phyloP scores from a whole-genome alignment of 768 basidiomycete species.

The Rossbeevera mucosa region DNA sequence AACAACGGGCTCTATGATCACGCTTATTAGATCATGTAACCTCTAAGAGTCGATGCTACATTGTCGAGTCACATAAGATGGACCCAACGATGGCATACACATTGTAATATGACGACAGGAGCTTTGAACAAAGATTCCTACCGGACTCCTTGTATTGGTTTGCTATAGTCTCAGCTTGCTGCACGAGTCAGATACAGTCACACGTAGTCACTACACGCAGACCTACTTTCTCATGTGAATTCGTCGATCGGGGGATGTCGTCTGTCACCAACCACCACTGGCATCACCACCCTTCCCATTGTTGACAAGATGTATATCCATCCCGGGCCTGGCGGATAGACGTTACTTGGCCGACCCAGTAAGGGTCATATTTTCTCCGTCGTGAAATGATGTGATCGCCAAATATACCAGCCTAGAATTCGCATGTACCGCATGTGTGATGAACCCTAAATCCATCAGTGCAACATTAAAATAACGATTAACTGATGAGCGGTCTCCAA shows the following conservation, averaged over 20 bases:
- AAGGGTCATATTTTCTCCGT: constrained; percentile 47
- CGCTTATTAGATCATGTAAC: constrained; percentile 6
- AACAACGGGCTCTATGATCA: constrained; percentile 75
- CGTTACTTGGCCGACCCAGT: constrained; percentile 53
- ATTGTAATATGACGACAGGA: too few relatives aligned
- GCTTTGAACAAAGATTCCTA: constrained; percentile 2
- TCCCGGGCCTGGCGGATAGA: constrained; percentile 81
- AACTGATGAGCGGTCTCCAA: not conserved
- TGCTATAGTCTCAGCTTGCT: constrained; percentile 47
- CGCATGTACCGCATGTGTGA: constrained; percentile 73
- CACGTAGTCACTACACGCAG: not conserved
- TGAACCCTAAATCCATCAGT: constrained; percentile 78
- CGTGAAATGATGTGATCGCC: constrained; percentile 38
- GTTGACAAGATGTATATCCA: constrained; percentile 67
- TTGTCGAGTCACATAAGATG: constrained; percentile 7
- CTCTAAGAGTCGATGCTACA: constrained; percentile 4
- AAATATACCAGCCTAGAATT: constrained; percentile 77
- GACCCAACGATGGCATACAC: not conserved
- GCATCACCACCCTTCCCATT: constrained; percentile 60
- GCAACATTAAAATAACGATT: constrained; percentile 42
- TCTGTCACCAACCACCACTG: constrained; percentile 69
- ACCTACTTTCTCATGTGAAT: constrained; percentile 56
- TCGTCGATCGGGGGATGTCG: constrained; percentile 54
- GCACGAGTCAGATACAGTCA: not conserved
- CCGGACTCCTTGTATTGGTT: constrained; percentile 46